phyloP scores from a whole-genome alignment of 495 filamentous ascomycete species.

The Xylaria bambusicola region DNA sequence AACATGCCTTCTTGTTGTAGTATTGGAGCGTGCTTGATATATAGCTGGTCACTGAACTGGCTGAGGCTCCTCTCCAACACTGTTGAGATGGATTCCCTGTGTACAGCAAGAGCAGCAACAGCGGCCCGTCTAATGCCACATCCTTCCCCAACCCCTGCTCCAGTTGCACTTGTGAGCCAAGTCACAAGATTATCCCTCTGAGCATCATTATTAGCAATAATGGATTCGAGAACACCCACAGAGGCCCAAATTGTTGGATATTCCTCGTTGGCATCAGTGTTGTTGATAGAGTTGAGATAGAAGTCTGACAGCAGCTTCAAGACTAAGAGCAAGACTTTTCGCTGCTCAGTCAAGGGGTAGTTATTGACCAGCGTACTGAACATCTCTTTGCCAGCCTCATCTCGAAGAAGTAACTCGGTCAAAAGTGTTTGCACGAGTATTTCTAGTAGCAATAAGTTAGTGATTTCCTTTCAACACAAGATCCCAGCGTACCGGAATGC shows the following conservation, averaged over 20 bases:
- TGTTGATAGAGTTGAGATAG: constrained; percentile 45
- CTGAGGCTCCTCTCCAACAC: constrained; percentile 67
- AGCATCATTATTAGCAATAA: constrained; percentile 40
- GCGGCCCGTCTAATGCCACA: constrained; percentile 65
- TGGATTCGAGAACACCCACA: constrained; percentile 44
- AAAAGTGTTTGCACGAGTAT: constrained; percentile 55
- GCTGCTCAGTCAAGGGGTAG: constrained; percentile 59
- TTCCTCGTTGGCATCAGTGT: constrained; percentile 34
- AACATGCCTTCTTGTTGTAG: constrained; percentile 80
- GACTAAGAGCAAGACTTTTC: constrained; percentile 56
- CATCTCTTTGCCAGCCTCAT: constrained; percentile 26
- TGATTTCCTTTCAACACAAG: neutral
- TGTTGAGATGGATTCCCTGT: constrained; percentile 52
- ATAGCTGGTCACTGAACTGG: constrained; percentile 82
- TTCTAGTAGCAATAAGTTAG: constrained; percentile 46
- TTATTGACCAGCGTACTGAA: constrained; percentile 49
- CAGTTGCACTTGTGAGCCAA: constrained; percentile 68
- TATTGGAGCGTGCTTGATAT: constrained; percentile 79
- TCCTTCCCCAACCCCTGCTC: constrained; percentile 64
- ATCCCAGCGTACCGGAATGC: constrained; percentile 61
- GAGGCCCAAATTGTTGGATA: constrained; percentile 46
- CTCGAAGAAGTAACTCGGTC: constrained; percentile 44
- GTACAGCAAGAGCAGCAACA: constrained; percentile 59
- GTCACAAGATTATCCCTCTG: constrained; percentile 58
- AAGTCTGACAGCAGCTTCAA: constrained; percentile 61